These are phyloP conservation scores for Hypoxylon rickii DNA, from an alignment of 495 filamentous ascomycete species.

Conservation along the genomic window DNA sequence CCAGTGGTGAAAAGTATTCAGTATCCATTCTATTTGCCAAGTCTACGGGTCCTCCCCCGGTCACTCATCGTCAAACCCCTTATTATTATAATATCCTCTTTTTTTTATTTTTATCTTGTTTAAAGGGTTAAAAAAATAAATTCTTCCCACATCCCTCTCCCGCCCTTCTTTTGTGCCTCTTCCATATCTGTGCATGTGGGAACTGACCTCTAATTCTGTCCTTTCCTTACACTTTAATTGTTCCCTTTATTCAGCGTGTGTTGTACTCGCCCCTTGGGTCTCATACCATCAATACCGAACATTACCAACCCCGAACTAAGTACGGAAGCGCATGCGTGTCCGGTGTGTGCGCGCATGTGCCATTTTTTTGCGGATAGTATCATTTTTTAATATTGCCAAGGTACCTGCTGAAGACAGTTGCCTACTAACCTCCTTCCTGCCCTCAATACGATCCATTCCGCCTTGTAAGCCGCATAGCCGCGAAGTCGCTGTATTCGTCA, in stretches of 20 bases:
- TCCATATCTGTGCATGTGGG: conserved; percentile 20
- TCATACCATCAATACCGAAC: neutral
- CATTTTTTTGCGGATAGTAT: conserved; percentile 30
- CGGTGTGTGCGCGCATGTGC: no score
- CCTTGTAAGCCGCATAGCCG: neutral
- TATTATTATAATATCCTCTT: conserved; percentile 26
- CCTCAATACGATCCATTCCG: neutral
- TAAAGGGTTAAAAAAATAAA: conserved; percentile 18
- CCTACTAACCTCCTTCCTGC: no score
- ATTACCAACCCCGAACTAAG: no score
- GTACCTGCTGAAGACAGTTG: no score
- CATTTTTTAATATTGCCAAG: conserved; percentile 18
- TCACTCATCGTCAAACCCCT: conserved; percentile 24
- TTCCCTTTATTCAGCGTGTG: neutral
- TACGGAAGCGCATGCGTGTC: no score
- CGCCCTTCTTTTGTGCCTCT: conserved; percentile 16
- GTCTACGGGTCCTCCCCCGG: no score
- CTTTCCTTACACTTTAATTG: conserved; percentile 17
- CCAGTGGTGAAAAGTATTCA: no score
- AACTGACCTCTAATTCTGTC: conserved; percentile 35
- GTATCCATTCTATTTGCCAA: conserved; percentile 31
- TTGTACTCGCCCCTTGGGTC: neutral
- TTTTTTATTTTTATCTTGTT: neutral
- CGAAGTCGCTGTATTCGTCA: neutral
- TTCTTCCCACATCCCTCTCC: conserved; percentile 16